Base-by-base conservation (phyloP, 2,329 filamentous ascomycete genomes). In the Hymenoscyphus infarciens region DNA sequence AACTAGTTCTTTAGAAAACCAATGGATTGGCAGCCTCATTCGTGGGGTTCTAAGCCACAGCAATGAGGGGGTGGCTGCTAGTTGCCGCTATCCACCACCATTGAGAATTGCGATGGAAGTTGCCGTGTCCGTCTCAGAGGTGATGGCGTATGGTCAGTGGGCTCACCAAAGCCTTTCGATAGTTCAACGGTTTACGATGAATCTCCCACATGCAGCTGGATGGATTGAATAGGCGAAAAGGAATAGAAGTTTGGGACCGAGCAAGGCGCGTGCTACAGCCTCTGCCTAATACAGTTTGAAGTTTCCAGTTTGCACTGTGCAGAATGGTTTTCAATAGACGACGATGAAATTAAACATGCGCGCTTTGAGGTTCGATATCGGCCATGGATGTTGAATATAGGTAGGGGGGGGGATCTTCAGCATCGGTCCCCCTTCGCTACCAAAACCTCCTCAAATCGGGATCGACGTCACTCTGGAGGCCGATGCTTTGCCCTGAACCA, bases 401-500 rank as follows among this genome's bases (percentile, higher is more conserved):
- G 53, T 45, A 33, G 15, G 45, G 42, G 53, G 55, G 19, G 66
- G 67, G 66, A 69, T 70, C 67, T 60, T 57, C 66, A 61, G 60
- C 64, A 64, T 61, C 58, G 60, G 60, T 42, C 33, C 25, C 59
- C 59, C 31, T 63, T 69, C 67, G 67, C 64, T 65, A 66, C 66
- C 61, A 65, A 54, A 55, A 56, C 15, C 45, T 52, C 38, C 60
- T 57, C 39, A 52, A 59, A 56, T 56, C 59, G 60, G 60, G 67
- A 67, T 68, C 65, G 54, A 63, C 67, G 64, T 59, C 63, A 63
- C 59, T 35, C 61, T 62, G 57, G 53, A 63, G 62, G 63, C 56
- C 53, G 63, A 59, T 56, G 61, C 62, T 63, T 56, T 63, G 64
- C 61, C 60, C 62, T 62, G 61, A 66, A 67, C 68, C 68, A 69